Conservation (phyloP, 2,329 filamentous ascomycete species). For the Fusarium heterosporum region DNA sequence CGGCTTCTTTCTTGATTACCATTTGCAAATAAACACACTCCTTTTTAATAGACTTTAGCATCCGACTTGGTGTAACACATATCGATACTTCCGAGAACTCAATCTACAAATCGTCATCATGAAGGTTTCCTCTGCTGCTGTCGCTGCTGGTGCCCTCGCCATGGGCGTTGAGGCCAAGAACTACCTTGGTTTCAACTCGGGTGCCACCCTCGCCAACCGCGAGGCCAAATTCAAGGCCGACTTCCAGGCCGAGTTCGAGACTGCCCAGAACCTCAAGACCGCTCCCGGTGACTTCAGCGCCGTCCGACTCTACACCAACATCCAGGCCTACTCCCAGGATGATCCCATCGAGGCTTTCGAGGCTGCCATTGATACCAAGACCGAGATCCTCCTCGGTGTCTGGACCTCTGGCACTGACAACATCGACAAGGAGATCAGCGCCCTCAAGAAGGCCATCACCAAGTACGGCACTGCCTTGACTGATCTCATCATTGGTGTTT, state of each 20-base stretch:
- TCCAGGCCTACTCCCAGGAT: constrained; percentile 72
- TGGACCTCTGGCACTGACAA: constrained; percentile 68
- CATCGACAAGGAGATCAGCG: constrained; percentile 70
- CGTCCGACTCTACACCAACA: constrained; percentile 75
- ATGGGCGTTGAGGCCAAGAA: constrained; percentile 57
- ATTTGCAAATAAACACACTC: constrained; percentile 35
- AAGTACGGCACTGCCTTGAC: constrained; percentile 63
- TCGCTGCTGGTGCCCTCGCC: constrained; percentile 56
- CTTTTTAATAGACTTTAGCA: constrained; percentile 33
- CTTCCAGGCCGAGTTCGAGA: constrained; percentile 60
- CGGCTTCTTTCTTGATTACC: constrained; percentile 30
- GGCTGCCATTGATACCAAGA: constrained; percentile 71
- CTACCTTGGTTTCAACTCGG: constrained; percentile 67
- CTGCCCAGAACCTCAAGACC: constrained; percentile 51
- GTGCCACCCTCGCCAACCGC: constrained; percentile 58
- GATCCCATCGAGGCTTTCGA: constrained; percentile 86
- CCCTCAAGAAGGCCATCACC: constrained; percentile 67
- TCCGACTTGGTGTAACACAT: constrained; percentile 27
- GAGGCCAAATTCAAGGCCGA: constrained; percentile 65
- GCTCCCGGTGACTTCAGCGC: constrained; percentile 67
- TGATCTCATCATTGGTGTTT: constrained; percentile 72
- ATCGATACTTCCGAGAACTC: constrained; percentile 24
- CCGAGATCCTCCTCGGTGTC: constrained; percentile 71
- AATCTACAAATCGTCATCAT: constrained; percentile 52
- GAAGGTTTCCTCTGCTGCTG: constrained; percentile 53